Evolutionary conservation across 2,329 filamentous ascomycete genomes (phyloP).

Genomic region (Torrubiella hemipterigena): DNA sequence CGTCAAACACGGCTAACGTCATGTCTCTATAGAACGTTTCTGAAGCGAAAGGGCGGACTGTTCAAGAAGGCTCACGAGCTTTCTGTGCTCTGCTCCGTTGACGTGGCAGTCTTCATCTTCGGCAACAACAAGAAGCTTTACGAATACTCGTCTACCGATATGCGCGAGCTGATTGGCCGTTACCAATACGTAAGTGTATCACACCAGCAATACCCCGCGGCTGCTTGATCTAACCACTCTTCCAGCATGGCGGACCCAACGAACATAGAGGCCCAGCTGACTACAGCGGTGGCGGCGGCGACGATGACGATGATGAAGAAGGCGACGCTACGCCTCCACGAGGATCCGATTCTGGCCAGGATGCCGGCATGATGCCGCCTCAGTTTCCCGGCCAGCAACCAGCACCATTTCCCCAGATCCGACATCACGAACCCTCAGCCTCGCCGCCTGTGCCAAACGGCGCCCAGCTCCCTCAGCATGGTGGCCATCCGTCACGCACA

Average conservation of each 20-base stretch:
- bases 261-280: conserved; percentile 94
- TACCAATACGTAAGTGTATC: conserved; percentile 72
- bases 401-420: conserved; percentile 64
- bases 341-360: conserved; percentile 39
- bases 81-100: conserved; percentile 93
- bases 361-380: conserved; percentile 53
- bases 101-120: conserved; percentile 97
- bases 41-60: conserved; percentile 95
- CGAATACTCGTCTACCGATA: conserved; percentile 90
- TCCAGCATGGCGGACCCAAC: conserved; percentile 78
- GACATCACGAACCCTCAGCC: conserved; percentile 71
- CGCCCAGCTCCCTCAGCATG: conserved; percentile 49
- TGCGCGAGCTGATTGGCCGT: conserved; percentile 77
- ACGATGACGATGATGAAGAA: conserved; percentile 71
- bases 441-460: conserved; percentile 81
- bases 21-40: conserved; percentile 61
- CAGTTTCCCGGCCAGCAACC: conserved; percentile 52
- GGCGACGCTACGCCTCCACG: conserved; percentile 58
- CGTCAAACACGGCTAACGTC: neutral
- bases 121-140: conserved; percentile 98
- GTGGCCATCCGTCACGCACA: conserved; percentile 42
- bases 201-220: conserved; percentile 4
- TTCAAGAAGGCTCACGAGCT: conserved; percentile 99
- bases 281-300: conserved; percentile 77
- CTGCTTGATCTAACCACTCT: conserved; percentile 7